phyloP scores from a whole-genome alignment of 306 rosid species.

The Prunus mira region DNA sequence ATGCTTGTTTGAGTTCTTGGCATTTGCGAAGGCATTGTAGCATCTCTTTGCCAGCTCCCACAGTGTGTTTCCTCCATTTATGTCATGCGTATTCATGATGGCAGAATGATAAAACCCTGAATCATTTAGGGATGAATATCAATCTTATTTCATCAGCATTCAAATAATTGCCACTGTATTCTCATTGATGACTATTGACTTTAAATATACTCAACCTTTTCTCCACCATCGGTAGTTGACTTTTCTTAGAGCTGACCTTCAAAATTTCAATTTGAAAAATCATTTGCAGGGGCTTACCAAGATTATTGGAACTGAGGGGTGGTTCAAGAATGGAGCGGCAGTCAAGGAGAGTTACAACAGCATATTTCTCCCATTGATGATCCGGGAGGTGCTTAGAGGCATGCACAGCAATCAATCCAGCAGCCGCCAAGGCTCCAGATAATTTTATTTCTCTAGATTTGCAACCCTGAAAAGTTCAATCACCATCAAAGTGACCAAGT shows the following conservation, averaged over 20 bases:
- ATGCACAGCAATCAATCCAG: conserved; percentile 70
- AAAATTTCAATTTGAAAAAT: neutral
- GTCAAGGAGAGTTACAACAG: conserved; percentile 71
- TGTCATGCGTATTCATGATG: conserved; percentile 74
- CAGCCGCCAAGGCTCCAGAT: conserved; percentile 70
- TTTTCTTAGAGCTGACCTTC: neutral
- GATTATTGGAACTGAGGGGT: conserved; percentile 46
- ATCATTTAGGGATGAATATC: neutral
- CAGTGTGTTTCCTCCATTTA: conserved; percentile 44
- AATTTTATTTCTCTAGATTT: conserved; percentile 73
- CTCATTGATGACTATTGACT: neutral
- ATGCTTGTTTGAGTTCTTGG: conserved; percentile 74
- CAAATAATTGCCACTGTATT: neutral
- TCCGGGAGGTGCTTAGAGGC: conserved; percentile 51
- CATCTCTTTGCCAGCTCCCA: conserved; percentile 83
- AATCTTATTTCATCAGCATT: neutral
- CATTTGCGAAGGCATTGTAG: conserved; percentile 50
- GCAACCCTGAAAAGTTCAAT: conserved; percentile 59
- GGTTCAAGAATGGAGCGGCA: conserved; percentile 87
- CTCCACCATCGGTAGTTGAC: no score
- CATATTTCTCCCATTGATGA: conserved; percentile 70
- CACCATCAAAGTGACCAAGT: neutral
- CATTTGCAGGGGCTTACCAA: conserved; percentile 44
- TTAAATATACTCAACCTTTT: neutral
- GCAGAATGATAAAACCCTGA: conserved; percentile 95